Percentiles rank a stretch among this genome's conserved stretches.
Conservation (phyloP, 345 rosid genomes). For the Nasturtium officinale region DNA sequence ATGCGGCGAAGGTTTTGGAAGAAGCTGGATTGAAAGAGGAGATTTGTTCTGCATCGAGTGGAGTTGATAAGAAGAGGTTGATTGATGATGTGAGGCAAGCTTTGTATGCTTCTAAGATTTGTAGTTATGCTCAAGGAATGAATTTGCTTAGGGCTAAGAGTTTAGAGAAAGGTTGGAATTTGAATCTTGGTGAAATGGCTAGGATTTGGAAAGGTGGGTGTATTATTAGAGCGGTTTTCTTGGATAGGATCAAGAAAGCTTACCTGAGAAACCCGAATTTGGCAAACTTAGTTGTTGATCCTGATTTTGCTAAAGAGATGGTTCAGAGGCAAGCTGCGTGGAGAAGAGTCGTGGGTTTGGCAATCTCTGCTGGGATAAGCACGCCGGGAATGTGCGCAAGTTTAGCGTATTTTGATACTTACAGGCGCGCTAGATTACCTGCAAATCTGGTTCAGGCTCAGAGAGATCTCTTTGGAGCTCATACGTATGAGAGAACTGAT, state of each 20-base stretch:
- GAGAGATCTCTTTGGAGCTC: constrained; percentile 97
- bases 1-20: constrained; percentile 57
- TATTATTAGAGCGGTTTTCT: constrained; percentile 84
- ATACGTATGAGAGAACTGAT: constrained; percentile 92
- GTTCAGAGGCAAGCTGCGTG: constrained; percentile 93
- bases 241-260: constrained; percentile 95
- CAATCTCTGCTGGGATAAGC: constrained; percentile 84
- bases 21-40: constrained; percentile 86
- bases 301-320: constrained; percentile 91
- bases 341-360: constrained; percentile 92
- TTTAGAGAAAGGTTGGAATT: constrained; percentile 70
- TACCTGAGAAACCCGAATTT: constrained; percentile 81
- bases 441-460: constrained; percentile 98
- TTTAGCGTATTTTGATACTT: constrained; percentile 87
- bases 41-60: constrained; percentile 43
- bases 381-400: constrained; percentile 96
- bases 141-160: constrained; percentile 93
- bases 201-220: constrained; percentile 99
- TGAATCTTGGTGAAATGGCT: constrained; percentile 88
- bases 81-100: constrained; percentile 94
- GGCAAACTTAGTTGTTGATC: constrained; percentile 83
- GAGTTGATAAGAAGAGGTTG: constrained; percentile 73
- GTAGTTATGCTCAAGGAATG: constrained; percentile 98
- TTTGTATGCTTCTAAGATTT: constrained; percentile 83
- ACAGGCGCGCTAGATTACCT: constrained; percentile 88